phyloP scores from a whole-genome alignment of 257 asterid genomes.

The Scutellaria galericulata region DNA sequence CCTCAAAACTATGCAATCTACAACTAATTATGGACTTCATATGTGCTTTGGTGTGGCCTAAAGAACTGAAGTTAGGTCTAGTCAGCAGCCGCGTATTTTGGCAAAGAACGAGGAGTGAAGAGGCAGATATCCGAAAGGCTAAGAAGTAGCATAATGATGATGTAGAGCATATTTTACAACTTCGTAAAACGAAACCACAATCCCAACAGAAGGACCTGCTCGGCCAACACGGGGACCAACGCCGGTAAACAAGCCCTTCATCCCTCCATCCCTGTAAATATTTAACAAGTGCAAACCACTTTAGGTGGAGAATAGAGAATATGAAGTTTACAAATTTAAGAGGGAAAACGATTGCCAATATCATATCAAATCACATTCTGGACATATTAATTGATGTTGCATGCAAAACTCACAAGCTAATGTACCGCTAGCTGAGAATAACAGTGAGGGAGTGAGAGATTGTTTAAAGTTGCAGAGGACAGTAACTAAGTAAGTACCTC shows the following conservation, averaged over 20 bases:
- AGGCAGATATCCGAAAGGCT: slow-evolving; percentile 1
- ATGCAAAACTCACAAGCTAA: no score
- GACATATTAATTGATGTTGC: background rate
- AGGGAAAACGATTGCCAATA: background rate
- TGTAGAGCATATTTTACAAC: slow-evolving; percentile 72
- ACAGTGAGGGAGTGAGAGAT: background rate
- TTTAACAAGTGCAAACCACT: slow-evolving; percentile 14
- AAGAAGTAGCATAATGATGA: slow-evolving; percentile 49
- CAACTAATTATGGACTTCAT: slow-evolving; percentile 38
- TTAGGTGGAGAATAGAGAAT: background rate
- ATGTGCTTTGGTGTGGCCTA: slow-evolving; percentile 31
- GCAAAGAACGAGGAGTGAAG: background rate
- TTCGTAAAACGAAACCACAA: slow-evolving; percentile 91
- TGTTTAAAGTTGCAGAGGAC: background rate
- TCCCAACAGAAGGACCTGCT: slow-evolving; percentile 97
- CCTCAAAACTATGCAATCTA: slow-evolving; percentile 45
- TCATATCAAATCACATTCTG: background rate
- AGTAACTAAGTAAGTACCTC: background rate
- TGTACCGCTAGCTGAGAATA: background rate
- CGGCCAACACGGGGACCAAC: slow-evolving; percentile 98
- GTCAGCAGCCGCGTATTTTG: slow-evolving; percentile 40
- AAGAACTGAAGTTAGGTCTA: slow-evolving; percentile 36
- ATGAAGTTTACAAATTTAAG: background rate
- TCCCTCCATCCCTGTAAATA: slow-evolving; percentile 77
- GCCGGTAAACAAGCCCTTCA: slow-evolving; percentile 90